Conservation (phyloP, 2,329 filamentous ascomycete species). For the Diaporthe sp. region DNA sequence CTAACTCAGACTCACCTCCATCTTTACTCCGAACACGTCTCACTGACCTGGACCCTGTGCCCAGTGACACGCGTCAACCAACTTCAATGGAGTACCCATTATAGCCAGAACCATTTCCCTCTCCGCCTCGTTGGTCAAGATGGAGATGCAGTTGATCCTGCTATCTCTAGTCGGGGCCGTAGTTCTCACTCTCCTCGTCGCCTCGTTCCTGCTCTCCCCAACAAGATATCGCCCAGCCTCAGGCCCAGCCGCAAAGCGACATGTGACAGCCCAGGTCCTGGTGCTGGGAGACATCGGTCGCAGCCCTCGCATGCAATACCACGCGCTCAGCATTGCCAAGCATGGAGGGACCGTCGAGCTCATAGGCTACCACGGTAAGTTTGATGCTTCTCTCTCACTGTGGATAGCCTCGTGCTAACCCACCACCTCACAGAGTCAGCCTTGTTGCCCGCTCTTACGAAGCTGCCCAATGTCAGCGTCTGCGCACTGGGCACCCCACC, state of each 20-base stretch:
- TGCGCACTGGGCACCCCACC: conserved; percentile 78
- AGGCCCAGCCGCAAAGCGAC: conserved; percentile 29
- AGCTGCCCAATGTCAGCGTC: conserved; percentile 76
- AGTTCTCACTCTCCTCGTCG: conserved; percentile 24
- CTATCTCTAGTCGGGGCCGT: conserved; percentile 12
- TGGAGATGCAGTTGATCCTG: conserved; percentile 12
- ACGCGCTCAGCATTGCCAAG: conserved; percentile 90
- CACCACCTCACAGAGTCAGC: conserved; percentile 67
- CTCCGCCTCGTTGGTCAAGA: not conserved
- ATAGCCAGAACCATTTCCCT: not conserved
- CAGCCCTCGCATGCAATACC: conserved; percentile 98
- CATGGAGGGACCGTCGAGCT: conserved; percentile 84
- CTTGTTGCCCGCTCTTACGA: conserved; percentile 75
- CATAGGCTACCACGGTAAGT: conserved; percentile 84
- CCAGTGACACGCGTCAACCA: not conserved
- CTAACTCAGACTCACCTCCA: not conserved
- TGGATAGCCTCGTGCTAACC: conserved; percentile 24
- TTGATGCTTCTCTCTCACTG: not conserved
- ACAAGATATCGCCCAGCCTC: conserved; percentile 43
- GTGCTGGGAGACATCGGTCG: conserved; percentile 95
- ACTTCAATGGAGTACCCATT: not conserved
- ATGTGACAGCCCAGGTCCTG: conserved; percentile 76
- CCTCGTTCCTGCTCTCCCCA: conserved; percentile 44
- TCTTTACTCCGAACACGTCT: conserved; percentile 4
- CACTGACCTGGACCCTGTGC: not conserved